These are phyloP conservation scores for Simmondsia chinensis DNA, from an alignment of 148 eudicot genomes.

Conservation along the genomic window DNA sequence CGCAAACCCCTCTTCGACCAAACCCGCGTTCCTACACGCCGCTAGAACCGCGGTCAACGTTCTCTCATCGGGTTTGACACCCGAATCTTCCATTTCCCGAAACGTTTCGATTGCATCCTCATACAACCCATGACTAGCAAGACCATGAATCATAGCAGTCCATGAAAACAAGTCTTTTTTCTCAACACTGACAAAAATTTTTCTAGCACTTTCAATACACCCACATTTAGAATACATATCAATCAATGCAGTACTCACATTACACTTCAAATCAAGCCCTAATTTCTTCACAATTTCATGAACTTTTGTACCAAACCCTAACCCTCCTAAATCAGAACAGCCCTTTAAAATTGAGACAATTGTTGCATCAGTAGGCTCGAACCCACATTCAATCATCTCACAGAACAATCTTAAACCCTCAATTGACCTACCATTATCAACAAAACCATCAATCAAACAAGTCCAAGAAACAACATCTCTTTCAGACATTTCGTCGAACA, in stretches of 20 bases:
- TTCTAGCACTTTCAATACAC: constrained; percentile 29
- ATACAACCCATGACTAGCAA: constrained; percentile 37
- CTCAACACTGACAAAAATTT: constrained; percentile 13
- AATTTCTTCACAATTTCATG: constrained; percentile 18
- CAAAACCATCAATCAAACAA: constrained; percentile 39
- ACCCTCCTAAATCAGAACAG: constrained; percentile 35
- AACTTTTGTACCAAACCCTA: constrained; percentile 24
- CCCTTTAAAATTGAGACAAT: constrained; percentile 34
- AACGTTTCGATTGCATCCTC: constrained; percentile 21
- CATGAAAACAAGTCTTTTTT: constrained; percentile 29
- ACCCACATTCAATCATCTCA: constrained; percentile 19
- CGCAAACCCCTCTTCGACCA: constrained; percentile 21
- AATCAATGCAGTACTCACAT: constrained; percentile 31
- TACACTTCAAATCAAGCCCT: constrained; percentile 9
- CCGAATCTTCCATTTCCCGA: constrained; percentile 19
- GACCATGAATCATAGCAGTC: constrained; percentile 47
- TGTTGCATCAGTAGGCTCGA: constrained; percentile 29
- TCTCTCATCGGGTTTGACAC: constrained; percentile 35
- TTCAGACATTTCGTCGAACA: constrained; percentile 40
- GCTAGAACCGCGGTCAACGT: constrained; percentile 38
- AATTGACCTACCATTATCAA: constrained; percentile 27
- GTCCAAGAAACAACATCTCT: constrained; percentile 50
- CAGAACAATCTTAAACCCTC: constrained; percentile 28
- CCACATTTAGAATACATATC: constrained; percentile 50
- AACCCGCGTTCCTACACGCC: constrained; percentile 42